These are phyloP conservation scores for Mortierella sp. DNA, from an alignment of 371 early-diverging fungal genomes.

Conservation along the genomic window DNA sequence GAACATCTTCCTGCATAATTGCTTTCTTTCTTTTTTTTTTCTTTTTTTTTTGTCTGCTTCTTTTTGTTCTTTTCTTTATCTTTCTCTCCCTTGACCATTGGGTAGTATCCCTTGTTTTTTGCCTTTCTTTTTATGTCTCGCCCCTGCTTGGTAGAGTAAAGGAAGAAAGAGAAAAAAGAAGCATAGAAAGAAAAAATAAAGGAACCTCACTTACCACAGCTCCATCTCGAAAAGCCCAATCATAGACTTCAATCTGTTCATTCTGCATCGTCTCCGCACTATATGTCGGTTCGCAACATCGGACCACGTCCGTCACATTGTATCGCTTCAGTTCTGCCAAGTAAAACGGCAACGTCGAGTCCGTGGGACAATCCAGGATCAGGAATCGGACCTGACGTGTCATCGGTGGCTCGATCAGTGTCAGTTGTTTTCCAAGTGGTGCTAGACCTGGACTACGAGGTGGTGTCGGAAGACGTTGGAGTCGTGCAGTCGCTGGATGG, in stretches of 20 bases:
- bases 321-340: conserved; percentile 71
- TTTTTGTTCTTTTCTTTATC: no score
- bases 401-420: conserved; percentile 35
- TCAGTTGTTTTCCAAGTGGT: conserved; percentile 54
- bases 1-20: no score
- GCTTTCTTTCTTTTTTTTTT: no score
- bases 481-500: conserved; percentile 23
- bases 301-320: conserved; percentile 80
- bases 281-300: conserved; percentile 91
- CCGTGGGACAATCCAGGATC: conserved; percentile 88
- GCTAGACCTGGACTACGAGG: conserved; percentile 45
- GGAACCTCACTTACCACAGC: conserved; percentile 56
- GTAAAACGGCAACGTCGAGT: conserved; percentile 77
- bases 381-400: conserved; percentile 74
- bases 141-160: not conserved
- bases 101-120: conserved; percentile 44
- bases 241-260: conserved; percentile 76
- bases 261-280: conserved; percentile 61
- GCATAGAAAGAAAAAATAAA: not conserved
- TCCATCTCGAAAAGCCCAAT: conserved; percentile 78
- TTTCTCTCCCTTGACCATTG: no score
- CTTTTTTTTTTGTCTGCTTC: no score
- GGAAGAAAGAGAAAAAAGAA: not conserved
- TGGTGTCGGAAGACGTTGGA: conserved; percentile 37
- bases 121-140: no score